These are phyloP conservation scores for Cercospora beticola DNA, from an alignment of 2,329 filamentous ascomycete genomes.

Conservation along the genomic window DNA sequence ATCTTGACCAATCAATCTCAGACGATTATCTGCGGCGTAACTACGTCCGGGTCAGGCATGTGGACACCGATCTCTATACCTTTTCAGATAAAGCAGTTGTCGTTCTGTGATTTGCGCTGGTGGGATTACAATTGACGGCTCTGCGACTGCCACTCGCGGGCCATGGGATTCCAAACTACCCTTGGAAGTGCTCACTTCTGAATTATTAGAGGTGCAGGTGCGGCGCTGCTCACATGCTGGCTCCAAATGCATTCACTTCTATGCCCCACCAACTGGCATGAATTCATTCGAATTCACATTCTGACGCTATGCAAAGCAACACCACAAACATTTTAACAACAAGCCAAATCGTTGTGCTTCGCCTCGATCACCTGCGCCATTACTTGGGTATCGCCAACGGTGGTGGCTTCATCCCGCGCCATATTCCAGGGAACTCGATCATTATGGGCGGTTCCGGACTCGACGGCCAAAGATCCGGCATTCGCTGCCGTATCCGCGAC, in stretches of 20 bases:
- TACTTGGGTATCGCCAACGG: background rate
- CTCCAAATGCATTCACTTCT: background rate
- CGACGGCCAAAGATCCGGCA: background rate
- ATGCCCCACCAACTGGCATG: background rate
- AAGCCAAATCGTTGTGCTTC: background rate
- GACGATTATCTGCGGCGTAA: background rate
- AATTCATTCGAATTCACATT: background rate
- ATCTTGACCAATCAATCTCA: background rate
- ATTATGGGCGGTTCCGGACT: background rate
- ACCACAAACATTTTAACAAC: background rate
- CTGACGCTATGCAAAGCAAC: background rate
- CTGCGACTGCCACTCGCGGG: background rate
- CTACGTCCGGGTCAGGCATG: background rate
- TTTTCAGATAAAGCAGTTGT: background rate
- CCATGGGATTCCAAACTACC: too few relatives aligned
- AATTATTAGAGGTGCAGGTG: background rate
- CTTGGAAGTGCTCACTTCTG: background rate
- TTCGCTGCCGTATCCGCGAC: slow-evolving; percentile 11
- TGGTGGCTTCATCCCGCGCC: background rate
- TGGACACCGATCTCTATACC: background rate
- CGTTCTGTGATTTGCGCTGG: background rate
- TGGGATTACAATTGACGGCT: background rate
- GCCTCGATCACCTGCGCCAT: background rate
- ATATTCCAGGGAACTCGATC: background rate
- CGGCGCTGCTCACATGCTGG: background rate